phyloP scores from a whole-genome alignment of 1,284 basidiomycete species.

The Cryptococcus sp. region DNA sequence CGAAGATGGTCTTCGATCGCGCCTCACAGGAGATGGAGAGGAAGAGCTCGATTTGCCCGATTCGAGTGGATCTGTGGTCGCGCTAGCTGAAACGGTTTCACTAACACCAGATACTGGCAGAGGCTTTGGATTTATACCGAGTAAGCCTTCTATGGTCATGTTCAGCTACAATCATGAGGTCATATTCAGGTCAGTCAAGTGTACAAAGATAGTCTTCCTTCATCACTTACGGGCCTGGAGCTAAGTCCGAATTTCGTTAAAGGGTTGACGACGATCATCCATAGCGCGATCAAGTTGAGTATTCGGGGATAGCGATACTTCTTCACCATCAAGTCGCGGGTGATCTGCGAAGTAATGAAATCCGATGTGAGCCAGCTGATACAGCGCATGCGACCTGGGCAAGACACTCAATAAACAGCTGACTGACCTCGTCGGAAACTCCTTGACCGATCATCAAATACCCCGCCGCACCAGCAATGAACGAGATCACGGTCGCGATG shows the following conservation, averaged over 20 bases:
- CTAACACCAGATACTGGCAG: background rate
- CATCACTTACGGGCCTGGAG: slow-evolving; percentile 69
- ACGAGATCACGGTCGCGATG: slow-evolving; percentile 77
- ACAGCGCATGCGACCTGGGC: background rate
- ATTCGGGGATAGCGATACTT: slow-evolving; percentile 68
- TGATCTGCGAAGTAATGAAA: slow-evolving; percentile 62
- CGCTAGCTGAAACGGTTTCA: background rate
- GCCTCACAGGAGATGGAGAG: background rate
- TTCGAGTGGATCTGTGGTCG: slow-evolving; percentile 42
- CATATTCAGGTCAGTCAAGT: background rate
- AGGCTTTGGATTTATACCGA: slow-evolving; percentile 17
- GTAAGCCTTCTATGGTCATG: slow-evolving; percentile 56
- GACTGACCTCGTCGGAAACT: slow-evolving; percentile 77
- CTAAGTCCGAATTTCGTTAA: slow-evolving; percentile 86
- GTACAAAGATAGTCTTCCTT: background rate
- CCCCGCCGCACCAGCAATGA: slow-evolving; percentile 77
- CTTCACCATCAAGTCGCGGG: slow-evolving; percentile 74
- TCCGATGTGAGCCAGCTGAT: background rate
- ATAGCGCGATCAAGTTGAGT: slow-evolving; percentile 76
- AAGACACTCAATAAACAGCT: background rate
- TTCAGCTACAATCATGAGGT: slow-evolving; percentile 60
- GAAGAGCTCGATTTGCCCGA: slow-evolving; percentile 17
- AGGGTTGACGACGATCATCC: slow-evolving; percentile 87
- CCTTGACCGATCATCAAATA: slow-evolving; percentile 87
- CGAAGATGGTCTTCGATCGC: background rate